Conservation (phyloP, 176 grass and related monocot species). For the Rhynchospora tenuis region DNA sequence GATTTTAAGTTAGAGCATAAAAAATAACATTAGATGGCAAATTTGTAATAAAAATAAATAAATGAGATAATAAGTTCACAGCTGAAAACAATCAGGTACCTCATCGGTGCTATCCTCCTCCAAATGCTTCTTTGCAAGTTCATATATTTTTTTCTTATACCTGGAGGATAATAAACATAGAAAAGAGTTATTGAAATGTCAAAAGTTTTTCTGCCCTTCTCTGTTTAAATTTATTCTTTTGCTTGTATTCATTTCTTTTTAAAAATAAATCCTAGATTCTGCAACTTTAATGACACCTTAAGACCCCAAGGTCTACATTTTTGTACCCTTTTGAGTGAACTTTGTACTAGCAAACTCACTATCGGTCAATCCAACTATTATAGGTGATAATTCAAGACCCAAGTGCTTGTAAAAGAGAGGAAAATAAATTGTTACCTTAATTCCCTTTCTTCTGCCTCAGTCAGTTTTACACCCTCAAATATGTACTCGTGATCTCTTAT, state of each 20-base stretch:
- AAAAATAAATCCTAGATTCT: not conserved
- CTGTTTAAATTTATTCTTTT: not conserved
- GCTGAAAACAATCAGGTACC: constrained; percentile 34
- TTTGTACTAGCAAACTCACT: not conserved
- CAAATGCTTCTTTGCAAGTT: constrained; percentile 61
- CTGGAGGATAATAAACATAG: constrained; percentile 33
- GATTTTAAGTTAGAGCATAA: constrained; percentile 14
- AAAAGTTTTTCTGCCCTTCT: not conserved
- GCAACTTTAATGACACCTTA: not conserved
- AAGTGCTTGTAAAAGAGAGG: not conserved
- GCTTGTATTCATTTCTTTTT: not conserved
- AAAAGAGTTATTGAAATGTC: not conserved
- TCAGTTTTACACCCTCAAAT: constrained; percentile 75
- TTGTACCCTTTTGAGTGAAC: not conserved
- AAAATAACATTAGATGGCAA: not conserved
- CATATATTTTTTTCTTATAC: constrained; percentile 76
- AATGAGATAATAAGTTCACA: not conserved
- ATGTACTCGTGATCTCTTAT: constrained; percentile 86
- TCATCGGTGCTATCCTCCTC: constrained; percentile 46
- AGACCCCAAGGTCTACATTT: not conserved
- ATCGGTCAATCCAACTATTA: not conserved
- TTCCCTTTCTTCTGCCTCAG: constrained; percentile 71
- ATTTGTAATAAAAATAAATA: constrained; percentile 6
- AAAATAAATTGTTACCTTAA: constrained; percentile 40
- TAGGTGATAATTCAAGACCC: not conserved